Evolutionary conservation across 257 asterid species (phyloP), one percentile per base, ranked within the genome.

Genomic region (Linderniella brevidens): DNA sequence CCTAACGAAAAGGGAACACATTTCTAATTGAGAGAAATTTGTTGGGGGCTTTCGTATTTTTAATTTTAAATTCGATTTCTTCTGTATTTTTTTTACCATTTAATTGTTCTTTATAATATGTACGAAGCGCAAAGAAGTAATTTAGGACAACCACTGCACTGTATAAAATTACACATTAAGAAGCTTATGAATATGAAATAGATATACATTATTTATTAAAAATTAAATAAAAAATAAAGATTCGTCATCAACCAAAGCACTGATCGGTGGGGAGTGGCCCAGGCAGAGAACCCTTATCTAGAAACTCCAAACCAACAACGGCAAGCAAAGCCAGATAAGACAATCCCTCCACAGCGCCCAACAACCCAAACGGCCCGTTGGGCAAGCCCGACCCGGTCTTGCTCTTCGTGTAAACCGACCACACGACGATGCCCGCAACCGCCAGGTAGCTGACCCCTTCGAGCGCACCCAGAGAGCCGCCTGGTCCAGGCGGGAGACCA

Each of bases 401-500:
- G 0, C 59, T 46, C 66, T 87, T 87, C 14, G 93, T 83, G 54
- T 75, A 87, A 43, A 79, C 56, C 12, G 93, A 87, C 97, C 97
- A 87, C 11, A 55, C 93, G 37, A 80, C 94, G 48, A 87, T 74
- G 42, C 79, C 92, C 48, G 59, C 78, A 52, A 76, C 90, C 43
- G 57, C 77, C 13, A 87, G 77, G 64, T 83, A 87, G 66, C 97
- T 87, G 52, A 87, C 80, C 13, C 97, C 95, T 57, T 87, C 97
- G 0, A 87, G 69, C 6, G 93, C 97, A 5, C 97, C 95, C 4
- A 78, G 57, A 0, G 92, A 78, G 3, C 97, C 97, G 0, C 69
- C 95, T 0, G 92, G 97, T 51, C 97, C 97, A 0, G 97, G 97
- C 0, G 93, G 93, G 1, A 87, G 83, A 36, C 97, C 95, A 64